Evolutionary conservation across 78 protist species (phyloP), one percentile per base, ranked within the genome.

Genomic region (Polysphondylium violaceum): DNA sequence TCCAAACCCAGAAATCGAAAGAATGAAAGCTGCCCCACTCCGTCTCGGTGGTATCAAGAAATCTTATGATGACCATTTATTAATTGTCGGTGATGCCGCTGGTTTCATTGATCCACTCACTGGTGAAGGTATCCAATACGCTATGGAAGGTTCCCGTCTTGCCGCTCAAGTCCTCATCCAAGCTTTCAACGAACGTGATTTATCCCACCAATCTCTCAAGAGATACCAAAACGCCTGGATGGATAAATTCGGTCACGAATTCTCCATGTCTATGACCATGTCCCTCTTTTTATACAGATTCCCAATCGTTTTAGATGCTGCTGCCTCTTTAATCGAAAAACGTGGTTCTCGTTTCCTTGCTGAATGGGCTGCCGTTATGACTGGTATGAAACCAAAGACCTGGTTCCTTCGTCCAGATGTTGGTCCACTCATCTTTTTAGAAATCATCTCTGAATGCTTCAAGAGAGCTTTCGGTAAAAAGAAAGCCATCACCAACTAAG

Each of bases 111-210:
- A 90, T 77, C 89, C 95, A 69, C 50, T 83, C 9, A 83, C 91
- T 58, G 91, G 91, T 50, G 94, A 89, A 68, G 94, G 94, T 83
- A 89, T 89, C 88, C 94, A 89, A 74, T 74, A 77, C 67, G 94
- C 94, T 36, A 89, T 89, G 94, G 90, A 79, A 69, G 76, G 76
- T 85, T 75, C 86, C 5, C 64, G 51, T 68, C 51, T 78, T 11
- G 94, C 79, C 21, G 81, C 94, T 44, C 60, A 59, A 29, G 78
- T 38, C 31, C 43, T 90, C 14, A 68, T 69, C 61, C 44, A 71
- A 44, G 94, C 89, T 33, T 74, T 90, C 85, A 59, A 50, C 38
- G 81, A 79, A 50, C 69, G 83, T 67, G 88, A 89, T 75, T 75
- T 73, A 40, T 61, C 78, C 6, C 68, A 53, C 53, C 91, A 67